Base-by-base conservation (phyloP, 164 flowering plant species). In the Macadamia tetraphylla region DNA sequence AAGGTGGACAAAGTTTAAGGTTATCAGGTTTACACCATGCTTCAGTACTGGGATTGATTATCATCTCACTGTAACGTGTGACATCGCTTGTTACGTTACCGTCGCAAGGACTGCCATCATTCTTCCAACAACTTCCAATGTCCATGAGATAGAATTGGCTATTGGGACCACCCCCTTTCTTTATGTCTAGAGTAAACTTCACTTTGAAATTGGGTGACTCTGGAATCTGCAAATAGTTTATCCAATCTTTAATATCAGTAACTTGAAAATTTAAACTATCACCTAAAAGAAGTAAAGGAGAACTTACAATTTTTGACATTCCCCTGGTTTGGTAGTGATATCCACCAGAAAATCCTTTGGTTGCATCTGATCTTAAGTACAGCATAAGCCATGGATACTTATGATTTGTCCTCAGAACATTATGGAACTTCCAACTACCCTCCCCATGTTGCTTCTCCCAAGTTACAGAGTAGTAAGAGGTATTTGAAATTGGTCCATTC, bases 61-160 rank as follows among this genome's bases (percentile, higher is more conserved):
- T 88, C 92, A 90, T 90, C 79, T 90, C 97, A 23, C 90, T 79
- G 78, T 90, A 90, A 74, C 92, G 75, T 29, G 97, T 90, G 17
- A 90, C 84, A 67, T 90, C 97, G 0, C 94, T 86, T 5, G 79
- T 75, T 29, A 85, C 86, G 58, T 90, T 86, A 1, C 97, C 94
- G 58, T 88, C 74, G 65, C 97, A 90, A 0, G 91, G 83, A 13
- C 60, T 31, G 6, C 97, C 97, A 70, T 83, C 74, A 73, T 88
- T 87, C 80, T 90, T 90, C 97, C 97, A 90, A 3, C 23, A 23
- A 23, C 23, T 23, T 23, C 23, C 23, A 23, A 23, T 23, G 23
- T 23, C 23, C 23, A 23, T 51, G 3, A 78, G 94, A 78, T 90
- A 90, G 76, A 90, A 90, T 76, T 90, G 97, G 78, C 94, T 88